Evolutionary conservation across 2,329 filamentous ascomycete genomes (phyloP).

Genomic region (Talaromyces pinophilus): DNA sequence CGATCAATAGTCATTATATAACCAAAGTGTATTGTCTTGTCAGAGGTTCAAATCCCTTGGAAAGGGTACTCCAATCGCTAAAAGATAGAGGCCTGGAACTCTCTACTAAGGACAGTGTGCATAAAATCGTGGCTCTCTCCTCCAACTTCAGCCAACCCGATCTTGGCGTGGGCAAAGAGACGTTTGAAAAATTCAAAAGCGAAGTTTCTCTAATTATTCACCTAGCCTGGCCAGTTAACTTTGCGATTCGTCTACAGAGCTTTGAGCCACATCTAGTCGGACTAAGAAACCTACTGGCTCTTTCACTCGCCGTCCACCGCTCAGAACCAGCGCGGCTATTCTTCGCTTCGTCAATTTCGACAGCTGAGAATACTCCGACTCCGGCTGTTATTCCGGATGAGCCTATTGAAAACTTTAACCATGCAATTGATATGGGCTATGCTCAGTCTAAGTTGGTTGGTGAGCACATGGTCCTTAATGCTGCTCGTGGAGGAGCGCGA

Average conservation of each 20-base stretch:
- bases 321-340: slow-evolving; percentile 14
- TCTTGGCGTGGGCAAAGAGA: slow-evolving; percentile 6
- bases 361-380: background rate
- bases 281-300: slow-evolving; percentile 21
- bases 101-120: background rate
- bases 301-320: slow-evolving; percentile 2
- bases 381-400: slow-evolving; percentile 17
- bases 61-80: background rate
- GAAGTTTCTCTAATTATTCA: slow-evolving; percentile 29
- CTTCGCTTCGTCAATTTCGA: slow-evolving; percentile 13
- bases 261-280: slow-evolving; percentile 31
- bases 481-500: slow-evolving; percentile 28
- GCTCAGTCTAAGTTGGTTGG: slow-evolving; percentile 41
- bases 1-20: slow-evolving; percentile 38
- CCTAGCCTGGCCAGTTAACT: slow-evolving; percentile 35
- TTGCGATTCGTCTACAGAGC: slow-evolving; percentile 29
- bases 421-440: slow-evolving; percentile 35
- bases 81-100: background rate
- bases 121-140: background rate
- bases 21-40: slow-evolving; percentile 50
- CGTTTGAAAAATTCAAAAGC: slow-evolving; percentile 19
- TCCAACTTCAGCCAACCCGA: background rate
- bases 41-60: slow-evolving; percentile 33
- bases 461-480: slow-evolving; percentile 48
- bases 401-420: slow-evolving; percentile 32